Conservation (phyloP, 805 yeast species). For the Monosporozyma unispora region DNA sequence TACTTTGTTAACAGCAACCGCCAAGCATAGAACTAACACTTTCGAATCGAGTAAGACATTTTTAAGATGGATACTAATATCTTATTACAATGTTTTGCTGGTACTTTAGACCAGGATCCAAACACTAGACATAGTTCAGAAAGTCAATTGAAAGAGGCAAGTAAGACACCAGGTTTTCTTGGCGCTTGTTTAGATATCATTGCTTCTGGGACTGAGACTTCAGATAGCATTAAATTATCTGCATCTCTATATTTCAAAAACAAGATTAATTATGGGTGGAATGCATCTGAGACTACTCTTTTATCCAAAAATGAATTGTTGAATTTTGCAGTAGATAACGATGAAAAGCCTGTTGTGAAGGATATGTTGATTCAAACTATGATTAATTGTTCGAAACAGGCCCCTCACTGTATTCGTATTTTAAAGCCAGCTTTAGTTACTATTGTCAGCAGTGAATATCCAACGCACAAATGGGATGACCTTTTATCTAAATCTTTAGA, state of each 20-base stretch:
- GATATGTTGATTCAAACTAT: constrained; percentile 61
- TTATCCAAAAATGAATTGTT: constrained; percentile 22
- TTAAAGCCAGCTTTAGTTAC: constrained; percentile 43
- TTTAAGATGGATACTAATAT: constrained; percentile 54
- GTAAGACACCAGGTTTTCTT: constrained; percentile 59
- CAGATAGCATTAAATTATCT: constrained; percentile 49
- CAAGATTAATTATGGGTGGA: constrained; percentile 59
- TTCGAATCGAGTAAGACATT: constrained; percentile 10
- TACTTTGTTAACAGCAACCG: too few species aligned
- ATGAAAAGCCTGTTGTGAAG: constrained; percentile 67
- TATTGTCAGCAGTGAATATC: constrained; percentile 44
- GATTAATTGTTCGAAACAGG: constrained; percentile 36
- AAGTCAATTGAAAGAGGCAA: constrained; percentile 47
- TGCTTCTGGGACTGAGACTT: constrained; percentile 37
- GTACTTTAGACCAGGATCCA: constrained; percentile 65
- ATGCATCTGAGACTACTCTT: constrained; percentile 10
- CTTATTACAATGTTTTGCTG: constrained; percentile 67
- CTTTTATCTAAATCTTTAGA: constrained; percentile 39
- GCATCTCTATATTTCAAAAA: constrained; percentile 83
- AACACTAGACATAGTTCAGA: constrained; percentile 62
- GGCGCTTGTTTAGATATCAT: constrained; percentile 78
- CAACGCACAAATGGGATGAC: constrained; percentile 43
- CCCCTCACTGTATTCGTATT: constrained; percentile 34
- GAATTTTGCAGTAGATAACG: constrained; percentile 41
- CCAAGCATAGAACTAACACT: too few species aligned